Percentiles rank a stretch among this genome's conserved stretches.
Evolutionary conservation across 108 stramenopile genomes (phyloP).

Genomic region (Halocafeteria seosinensis): DNA sequence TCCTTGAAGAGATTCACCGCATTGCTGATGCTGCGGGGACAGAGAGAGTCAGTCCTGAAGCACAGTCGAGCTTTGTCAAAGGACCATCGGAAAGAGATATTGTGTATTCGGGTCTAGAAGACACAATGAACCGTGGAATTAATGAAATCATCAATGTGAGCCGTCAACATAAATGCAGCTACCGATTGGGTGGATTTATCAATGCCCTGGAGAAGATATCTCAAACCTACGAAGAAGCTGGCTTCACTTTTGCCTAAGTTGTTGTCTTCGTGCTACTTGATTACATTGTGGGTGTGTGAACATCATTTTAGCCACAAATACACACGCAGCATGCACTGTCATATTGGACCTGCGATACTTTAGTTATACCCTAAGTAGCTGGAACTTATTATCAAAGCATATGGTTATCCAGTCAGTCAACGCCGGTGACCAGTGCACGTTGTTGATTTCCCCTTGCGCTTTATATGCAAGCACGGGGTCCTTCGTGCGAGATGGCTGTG

Average conservation of each 20-base stretch:
- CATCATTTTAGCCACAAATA: no score
- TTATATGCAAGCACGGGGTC: slow-evolving; percentile 95
- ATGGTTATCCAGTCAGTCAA: slow-evolving; percentile 93
- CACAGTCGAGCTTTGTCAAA: neutral
- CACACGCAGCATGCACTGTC: no score
- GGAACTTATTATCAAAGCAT: slow-evolving; percentile 69
- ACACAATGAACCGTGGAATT: slow-evolving; percentile 6
- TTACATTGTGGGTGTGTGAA: no score
- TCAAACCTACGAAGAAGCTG: slow-evolving; percentile 1
- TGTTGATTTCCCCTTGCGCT: slow-evolving; percentile 84
- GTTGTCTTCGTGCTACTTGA: no score
- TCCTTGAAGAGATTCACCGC: neutral
- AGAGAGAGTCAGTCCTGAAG: neutral
- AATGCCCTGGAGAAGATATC: slow-evolving; percentile 11
- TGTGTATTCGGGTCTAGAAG: slow-evolving; percentile 11
- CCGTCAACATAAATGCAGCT: neutral
- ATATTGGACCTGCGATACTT: no score
- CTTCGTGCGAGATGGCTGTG: slow-evolving; percentile 56
- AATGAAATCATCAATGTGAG: slow-evolving; percentile 2
- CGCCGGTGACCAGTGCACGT: slow-evolving; percentile 75
- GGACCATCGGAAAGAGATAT: slow-evolving; percentile 16
- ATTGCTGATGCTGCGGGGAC: neutral
- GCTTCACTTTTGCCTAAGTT: slow-evolving; percentile 7
- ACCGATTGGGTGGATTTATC: slow-evolving; percentile 11
- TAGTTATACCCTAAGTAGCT: slow-evolving; percentile 40